phyloP scores from a whole-genome alignment of 2,329 filamentous ascomycete genomes.

The Aquanectria penicillioides region DNA sequence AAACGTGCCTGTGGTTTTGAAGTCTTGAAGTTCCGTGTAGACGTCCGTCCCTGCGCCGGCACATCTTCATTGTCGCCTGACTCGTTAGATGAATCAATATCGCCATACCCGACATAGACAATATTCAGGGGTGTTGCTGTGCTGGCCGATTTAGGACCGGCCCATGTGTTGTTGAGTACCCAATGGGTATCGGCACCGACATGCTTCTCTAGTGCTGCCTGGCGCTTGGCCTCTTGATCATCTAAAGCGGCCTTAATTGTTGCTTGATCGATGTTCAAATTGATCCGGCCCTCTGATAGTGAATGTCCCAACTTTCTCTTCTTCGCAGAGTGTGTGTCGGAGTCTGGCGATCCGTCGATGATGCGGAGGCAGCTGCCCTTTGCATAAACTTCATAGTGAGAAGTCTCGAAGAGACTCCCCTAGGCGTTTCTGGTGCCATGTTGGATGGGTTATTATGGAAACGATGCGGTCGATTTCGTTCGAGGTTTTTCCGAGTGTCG shows the following conservation, averaged over 20 bases:
- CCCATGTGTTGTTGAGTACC: constrained; percentile 68
- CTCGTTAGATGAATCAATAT: constrained; percentile 56
- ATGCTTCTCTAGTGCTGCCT: constrained; percentile 69
- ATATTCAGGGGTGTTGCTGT: constrained; percentile 60
- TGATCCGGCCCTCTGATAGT: constrained; percentile 49
- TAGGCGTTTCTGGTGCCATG: constrained; percentile 64
- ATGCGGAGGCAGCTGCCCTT: constrained; percentile 74
- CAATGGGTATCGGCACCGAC: constrained; percentile 78
- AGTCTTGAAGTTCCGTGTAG: constrained; percentile 45
- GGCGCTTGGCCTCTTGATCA: constrained; percentile 73
- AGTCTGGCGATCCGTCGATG: constrained; percentile 55
- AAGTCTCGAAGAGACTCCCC: constrained; percentile 85
- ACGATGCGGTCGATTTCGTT: background rate
- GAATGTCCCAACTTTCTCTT: constrained; percentile 64
- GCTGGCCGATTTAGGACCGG: constrained; percentile 38
- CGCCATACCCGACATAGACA: constrained; percentile 66
- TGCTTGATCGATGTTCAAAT: constrained; percentile 61
- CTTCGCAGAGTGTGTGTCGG: constrained; percentile 67
- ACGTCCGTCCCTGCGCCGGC: constrained; percentile 48
- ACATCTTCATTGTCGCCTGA: constrained; percentile 48
- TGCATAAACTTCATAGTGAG: constrained; percentile 99
- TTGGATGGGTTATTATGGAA: background rate
- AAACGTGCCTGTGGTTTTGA: constrained; percentile 42
- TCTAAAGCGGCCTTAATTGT: constrained; percentile 72
- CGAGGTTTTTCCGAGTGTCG: background rate